Conservation (phyloP, 371 early-diverging fungal species). For the Saksenaea oblongispora region DNA sequence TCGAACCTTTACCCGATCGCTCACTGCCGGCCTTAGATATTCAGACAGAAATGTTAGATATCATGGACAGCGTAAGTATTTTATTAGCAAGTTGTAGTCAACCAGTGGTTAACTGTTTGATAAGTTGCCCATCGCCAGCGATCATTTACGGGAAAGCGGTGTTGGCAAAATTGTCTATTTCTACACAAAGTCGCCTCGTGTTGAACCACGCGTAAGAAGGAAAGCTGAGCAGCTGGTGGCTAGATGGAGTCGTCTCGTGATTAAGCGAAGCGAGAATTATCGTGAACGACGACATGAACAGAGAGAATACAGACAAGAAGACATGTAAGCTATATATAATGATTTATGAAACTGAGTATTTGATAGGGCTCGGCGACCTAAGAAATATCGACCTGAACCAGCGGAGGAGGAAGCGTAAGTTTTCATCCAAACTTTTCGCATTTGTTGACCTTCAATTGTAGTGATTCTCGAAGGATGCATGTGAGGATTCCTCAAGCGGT, state of each 20-base stretch:
- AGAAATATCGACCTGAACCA: conserved; percentile 35
- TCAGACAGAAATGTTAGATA: conserved; percentile 80
- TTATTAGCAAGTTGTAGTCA: too few species aligned
- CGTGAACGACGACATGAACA: conserved; percentile 58
- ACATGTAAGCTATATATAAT: conserved; percentile 26
- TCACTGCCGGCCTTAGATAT: conserved; percentile 94
- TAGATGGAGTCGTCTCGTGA: conserved; percentile 88
- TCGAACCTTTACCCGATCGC: conserved; percentile 96
- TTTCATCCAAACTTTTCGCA: background rate
- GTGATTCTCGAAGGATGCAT: conserved; percentile 23
- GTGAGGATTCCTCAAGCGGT: conserved; percentile 50
- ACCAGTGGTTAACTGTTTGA: background rate
- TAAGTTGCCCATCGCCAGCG: conserved; percentile 80
- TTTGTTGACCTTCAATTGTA: background rate
- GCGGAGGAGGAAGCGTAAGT: conserved; percentile 18
- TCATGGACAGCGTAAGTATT: conserved; percentile 64
- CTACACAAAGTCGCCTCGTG: conserved; percentile 89
- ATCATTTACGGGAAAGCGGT: conserved; percentile 86
- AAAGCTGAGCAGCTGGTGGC: conserved; percentile 81
- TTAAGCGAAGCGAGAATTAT: conserved; percentile 79
- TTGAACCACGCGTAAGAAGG: conserved; percentile 72
- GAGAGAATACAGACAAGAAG: conserved; percentile 42
- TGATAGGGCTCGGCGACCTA: conserved; percentile 30
- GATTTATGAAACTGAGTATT: background rate
- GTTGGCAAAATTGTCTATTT: conserved; percentile 95